Evolutionary conservation across 2,329 filamentous ascomycete genomes (phyloP).

Genomic region (Cladophialophora psammophila): DNA sequence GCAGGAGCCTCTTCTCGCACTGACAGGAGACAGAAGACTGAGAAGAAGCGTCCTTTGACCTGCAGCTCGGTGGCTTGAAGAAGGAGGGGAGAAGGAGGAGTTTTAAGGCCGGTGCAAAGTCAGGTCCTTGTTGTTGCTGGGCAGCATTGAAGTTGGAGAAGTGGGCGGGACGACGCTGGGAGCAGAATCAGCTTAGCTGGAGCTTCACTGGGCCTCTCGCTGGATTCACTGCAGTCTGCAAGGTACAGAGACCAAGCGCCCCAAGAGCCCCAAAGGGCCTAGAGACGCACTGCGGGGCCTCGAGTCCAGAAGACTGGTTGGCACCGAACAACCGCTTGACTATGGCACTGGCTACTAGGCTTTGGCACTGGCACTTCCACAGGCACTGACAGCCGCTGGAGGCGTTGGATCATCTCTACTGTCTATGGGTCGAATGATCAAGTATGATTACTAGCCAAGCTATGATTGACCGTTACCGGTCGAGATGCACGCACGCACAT

Average conservation of each 20-base stretch:
- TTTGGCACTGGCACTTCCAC: constrained; percentile 1
- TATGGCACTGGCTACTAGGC: constrained; percentile 16
- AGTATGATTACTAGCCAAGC: not conserved
- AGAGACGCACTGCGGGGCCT: constrained; percentile 19
- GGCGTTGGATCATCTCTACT: constrained; percentile 8
- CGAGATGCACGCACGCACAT: constrained; percentile 20
- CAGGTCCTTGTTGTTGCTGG: constrained; percentile 37
- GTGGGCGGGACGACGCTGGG: constrained; percentile 12
- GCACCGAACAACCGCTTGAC: constrained; percentile 16
- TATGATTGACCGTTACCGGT: not conserved
- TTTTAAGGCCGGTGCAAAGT: constrained; percentile 34
- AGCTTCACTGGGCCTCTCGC: constrained; percentile 2
- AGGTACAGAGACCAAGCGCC: constrained; percentile 15
- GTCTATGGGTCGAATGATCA: constrained; percentile 5
- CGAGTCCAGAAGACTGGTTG: constrained; percentile 28
- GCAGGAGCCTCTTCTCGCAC: constrained; percentile 23
- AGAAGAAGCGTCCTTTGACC: constrained; percentile 32
- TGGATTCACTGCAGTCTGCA: constrained; percentile 9
- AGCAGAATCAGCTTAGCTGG: constrained; percentile 9
- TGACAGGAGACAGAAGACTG: constrained; percentile 28
- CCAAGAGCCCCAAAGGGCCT: constrained; percentile 15
- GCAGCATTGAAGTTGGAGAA: constrained; percentile 36
- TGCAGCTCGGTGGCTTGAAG: constrained; percentile 35
- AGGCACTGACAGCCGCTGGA: constrained; percentile 22
- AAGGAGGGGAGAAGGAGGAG: constrained; percentile 31